Evolutionary conservation across 495 filamentous ascomycete genomes (phyloP).

Genomic region (Chaetomium cochliodes): DNA sequence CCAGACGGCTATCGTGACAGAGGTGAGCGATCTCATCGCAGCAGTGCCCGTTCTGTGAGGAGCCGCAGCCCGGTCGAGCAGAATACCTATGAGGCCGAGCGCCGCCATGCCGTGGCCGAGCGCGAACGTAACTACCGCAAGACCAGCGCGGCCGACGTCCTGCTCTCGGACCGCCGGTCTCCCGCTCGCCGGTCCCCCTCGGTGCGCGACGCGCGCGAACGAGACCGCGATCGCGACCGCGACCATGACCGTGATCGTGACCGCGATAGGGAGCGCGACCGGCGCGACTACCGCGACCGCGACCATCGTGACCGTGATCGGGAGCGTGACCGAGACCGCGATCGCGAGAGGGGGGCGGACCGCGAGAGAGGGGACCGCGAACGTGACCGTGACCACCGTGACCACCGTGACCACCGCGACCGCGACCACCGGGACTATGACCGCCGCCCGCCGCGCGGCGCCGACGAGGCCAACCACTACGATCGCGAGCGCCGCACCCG

Average conservation of each 20-base stretch:
- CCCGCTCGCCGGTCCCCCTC: slow-evolving; percentile 28
- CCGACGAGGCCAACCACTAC: slow-evolving; percentile 55
- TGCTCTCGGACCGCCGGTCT: slow-evolving; percentile 53
- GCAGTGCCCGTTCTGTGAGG: slow-evolving; percentile 47
- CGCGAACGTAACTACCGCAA: slow-evolving; percentile 86
- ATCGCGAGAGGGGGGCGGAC: slow-evolving; percentile 46
- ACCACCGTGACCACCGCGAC: slow-evolving; percentile 41
- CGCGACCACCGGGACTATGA: slow-evolving; percentile 39
- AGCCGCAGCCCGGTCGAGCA: slow-evolving; percentile 67
- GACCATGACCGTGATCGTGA: slow-evolving; percentile 45
- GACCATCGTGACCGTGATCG: slow-evolving; percentile 42
- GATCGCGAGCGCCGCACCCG: slow-evolving; percentile 73
- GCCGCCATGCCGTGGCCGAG: slow-evolving; percentile 79
- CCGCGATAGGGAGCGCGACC: slow-evolving; percentile 36
- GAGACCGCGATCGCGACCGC: slow-evolving; percentile 50
- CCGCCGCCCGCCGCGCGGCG: slow-evolving; percentile 43
- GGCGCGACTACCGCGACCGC: slow-evolving; percentile 44
- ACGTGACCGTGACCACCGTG: slow-evolving; percentile 39
- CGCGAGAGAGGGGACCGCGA: slow-evolving; percentile 40
- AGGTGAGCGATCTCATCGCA: slow-evolving; percentile 62
- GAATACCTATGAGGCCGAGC: slow-evolving; percentile 85
- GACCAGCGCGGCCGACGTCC: slow-evolving; percentile 62
- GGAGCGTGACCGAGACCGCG: slow-evolving; percentile 43
- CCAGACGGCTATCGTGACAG: slow-evolving; percentile 55
- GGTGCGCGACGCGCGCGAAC: slow-evolving; percentile 53